These are phyloP conservation scores for Kazachstania sp. DNA, from an alignment of 1,139 yeast genomes.

Conservation along the genomic window DNA sequence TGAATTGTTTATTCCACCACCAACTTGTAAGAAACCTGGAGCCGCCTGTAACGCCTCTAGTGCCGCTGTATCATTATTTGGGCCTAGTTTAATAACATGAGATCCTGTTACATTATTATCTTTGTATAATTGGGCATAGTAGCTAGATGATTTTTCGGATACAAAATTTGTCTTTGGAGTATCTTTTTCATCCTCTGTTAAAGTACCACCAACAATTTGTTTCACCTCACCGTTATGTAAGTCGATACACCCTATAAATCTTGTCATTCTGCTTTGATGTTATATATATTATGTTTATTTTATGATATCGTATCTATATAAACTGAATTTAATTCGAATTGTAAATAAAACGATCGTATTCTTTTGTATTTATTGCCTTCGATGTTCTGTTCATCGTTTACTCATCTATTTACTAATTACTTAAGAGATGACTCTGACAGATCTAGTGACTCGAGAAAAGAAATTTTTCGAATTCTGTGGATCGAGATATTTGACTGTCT, in stretches of 20 bases:
- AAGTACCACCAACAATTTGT: constrained; percentile 92
- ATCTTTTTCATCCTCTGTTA: constrained; percentile 46
- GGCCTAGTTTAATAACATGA: constrained; percentile 88
- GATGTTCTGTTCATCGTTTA: no score
- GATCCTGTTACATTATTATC: constrained; percentile 57
- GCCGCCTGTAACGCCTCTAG: constrained; percentile 61
- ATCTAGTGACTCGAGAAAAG: neutral
- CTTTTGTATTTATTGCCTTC: no score
- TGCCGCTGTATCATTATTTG: constrained; percentile 79
- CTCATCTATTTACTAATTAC: neutral
- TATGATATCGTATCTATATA: no score
- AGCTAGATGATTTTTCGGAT: constrained; percentile 63
- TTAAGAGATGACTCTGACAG: constrained; percentile 1
- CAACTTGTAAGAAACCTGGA: constrained; percentile 73
- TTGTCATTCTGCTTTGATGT: constrained; percentile 64
- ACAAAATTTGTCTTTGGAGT: constrained; percentile 63
- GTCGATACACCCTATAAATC: constrained; percentile 90
- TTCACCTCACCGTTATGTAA: constrained; percentile 91
- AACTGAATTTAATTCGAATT: no score
- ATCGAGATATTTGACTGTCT: neutral
- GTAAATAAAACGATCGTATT: neutral
- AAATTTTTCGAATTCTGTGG: no score
- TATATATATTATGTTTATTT: neutral
- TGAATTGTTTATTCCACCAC: constrained; percentile 76
- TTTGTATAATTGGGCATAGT: constrained; percentile 66